These are phyloP conservation scores for Acacia pycnantha DNA, from an alignment of 331 rosid species.

Conservation along the genomic window DNA sequence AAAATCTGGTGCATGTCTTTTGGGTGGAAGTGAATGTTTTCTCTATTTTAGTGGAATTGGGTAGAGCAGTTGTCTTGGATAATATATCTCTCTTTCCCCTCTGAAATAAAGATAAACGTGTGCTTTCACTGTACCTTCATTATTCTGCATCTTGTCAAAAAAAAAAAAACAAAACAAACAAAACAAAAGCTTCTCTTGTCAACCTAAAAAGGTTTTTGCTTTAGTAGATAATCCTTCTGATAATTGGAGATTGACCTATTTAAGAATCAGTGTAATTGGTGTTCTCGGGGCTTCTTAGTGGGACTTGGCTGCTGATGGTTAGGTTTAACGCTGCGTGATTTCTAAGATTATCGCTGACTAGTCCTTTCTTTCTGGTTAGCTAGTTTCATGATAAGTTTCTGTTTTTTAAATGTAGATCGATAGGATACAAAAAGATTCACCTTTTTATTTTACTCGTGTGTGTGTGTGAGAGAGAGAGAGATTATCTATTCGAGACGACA, in stretches of 20 bases:
- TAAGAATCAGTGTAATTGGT: neutral
- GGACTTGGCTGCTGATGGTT: neutral
- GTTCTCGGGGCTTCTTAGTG: neutral
- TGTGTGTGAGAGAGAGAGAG: too few relatives aligned
- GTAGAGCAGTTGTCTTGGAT: too few relatives aligned
- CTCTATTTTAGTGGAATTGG: neutral
- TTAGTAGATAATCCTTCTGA: neutral
- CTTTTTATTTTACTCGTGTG: neutral
- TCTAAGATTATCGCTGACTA: neutral
- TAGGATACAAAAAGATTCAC: neutral
- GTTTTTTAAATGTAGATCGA: neutral
- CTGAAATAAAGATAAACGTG: neutral
- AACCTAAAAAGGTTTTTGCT: neutral
- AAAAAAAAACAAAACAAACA: neutral
- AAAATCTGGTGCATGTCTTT: neutral
- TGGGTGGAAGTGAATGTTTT: neutral
- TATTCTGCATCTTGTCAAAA: neutral
- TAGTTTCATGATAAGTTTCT: neutral
- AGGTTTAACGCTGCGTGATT: neutral
- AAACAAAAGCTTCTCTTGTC: neutral
- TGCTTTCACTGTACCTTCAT: neutral
- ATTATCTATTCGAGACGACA: neutral
- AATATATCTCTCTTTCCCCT: neutral
- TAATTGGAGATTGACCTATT: neutral
- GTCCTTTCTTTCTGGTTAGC: neutral